Conservation (phyloP, 1,284 basidiomycete species). For the Irpex sp. region DNA sequence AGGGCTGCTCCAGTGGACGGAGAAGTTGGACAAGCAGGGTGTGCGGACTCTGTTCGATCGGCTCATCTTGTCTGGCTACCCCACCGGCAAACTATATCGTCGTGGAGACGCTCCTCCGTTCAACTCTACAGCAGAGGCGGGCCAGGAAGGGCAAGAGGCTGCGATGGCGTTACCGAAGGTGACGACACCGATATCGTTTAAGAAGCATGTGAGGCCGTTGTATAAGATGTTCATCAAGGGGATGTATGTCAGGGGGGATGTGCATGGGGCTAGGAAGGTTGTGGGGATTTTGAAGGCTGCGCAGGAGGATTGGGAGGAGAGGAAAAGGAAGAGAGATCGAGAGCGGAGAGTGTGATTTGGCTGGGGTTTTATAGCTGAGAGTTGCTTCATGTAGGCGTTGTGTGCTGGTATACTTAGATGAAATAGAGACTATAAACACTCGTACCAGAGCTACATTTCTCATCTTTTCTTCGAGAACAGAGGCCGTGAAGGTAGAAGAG, state of each 20-base stretch:
- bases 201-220: slow-evolving; percentile 53
- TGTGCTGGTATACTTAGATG: neutral
- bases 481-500: neutral
- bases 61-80: slow-evolving; percentile 52
- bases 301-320: slow-evolving; percentile 15
- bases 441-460: no score
- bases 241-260: slow-evolving; percentile 49
- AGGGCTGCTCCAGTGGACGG: slow-evolving; percentile 43
- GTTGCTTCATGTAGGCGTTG: neutral
- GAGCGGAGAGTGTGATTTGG: neutral
- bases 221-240: slow-evolving; percentile 69
- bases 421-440: neutral
- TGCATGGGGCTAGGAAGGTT: slow-evolving; percentile 44
- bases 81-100: slow-evolving; percentile 25
- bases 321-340: neutral
- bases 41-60: slow-evolving; percentile 56
- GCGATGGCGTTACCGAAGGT: slow-evolving; percentile 29
- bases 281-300: slow-evolving; percentile 50
- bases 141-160: neutral
- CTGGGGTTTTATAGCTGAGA: no score
- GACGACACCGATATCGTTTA: slow-evolving; percentile 39
- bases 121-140: slow-evolving; percentile 2
- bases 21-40: slow-evolving; percentile 32
- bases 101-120: slow-evolving; percentile 13
- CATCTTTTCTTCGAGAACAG: no score